Evolutionary conservation across 1,284 basidiomycete genomes (phyloP), one percentile per base, ranked within the genome.

Genomic region (Melanopsichium pennsylvanicum): DNA sequence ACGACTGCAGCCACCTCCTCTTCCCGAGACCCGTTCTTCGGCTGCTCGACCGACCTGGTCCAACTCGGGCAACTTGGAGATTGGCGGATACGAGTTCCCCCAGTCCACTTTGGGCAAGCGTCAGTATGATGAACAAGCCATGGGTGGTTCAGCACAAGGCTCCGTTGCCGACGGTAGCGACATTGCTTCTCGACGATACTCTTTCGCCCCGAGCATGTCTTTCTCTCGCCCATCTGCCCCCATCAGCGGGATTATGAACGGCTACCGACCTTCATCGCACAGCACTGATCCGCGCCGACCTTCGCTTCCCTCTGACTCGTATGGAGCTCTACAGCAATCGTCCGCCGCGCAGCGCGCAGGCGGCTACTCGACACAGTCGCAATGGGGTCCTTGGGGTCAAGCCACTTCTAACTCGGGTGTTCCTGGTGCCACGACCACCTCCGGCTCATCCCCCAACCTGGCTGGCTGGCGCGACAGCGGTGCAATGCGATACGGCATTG

Each of bases 221-320:
- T 62, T 70, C 19, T 58, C 68, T 2, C 42, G 61, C 10, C 67
- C 66, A 27, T 69, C 59, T 6, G 64, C 64, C 6, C 54, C 64
- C 11, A 61, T 62, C 49, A 59, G 56, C 48, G 25, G 47, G 23
- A 44, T 56, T 46, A 70, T 70, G 57, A 69, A 56, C 55, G 52
- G 44, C 44, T 69, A 69, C 23, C 55, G 59, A 16, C 52, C 64
- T 35, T 29, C 55, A 18, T 47, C 49, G 8, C 27, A 29, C 27
- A 29, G 27, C 31, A 37, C 5, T 38, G 66, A 69, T 25, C 66
- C 66, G 38, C 59, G 60, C 12, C 56, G 60, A 25, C 64, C 64
- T 1, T 68, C 54, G 25, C 39, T 68, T n/a, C 64, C 64, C 4
- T 52, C 52, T 7, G 64, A 68, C 22, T 36, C 51, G 8, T 68